phyloP scores from a whole-genome alignment of 805 yeast species.

The Pichia scutulata region DNA sequence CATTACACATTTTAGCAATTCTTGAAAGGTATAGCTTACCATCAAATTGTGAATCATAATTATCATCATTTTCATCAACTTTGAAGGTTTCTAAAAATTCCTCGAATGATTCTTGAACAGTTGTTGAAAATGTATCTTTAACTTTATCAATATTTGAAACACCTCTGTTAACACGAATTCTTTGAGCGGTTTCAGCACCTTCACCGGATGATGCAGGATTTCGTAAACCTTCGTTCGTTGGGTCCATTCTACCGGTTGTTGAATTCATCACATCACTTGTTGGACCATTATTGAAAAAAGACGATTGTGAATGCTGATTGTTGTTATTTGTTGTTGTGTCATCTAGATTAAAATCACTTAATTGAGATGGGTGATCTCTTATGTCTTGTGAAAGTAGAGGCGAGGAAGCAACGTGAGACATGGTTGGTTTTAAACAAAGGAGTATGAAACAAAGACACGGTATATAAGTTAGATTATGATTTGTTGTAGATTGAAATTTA shows the following conservation, averaged over 20 bases:
- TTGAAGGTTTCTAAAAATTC: conserved; percentile 62
- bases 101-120: conserved; percentile 87
- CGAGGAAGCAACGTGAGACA: conserved; percentile 20
- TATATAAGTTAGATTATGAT: no score
- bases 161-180: conserved; percentile 22
- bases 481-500: neutral
- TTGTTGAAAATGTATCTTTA: conserved; percentile 85
- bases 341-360: conserved; percentile 20
- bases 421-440: neutral
- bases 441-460: neutral
- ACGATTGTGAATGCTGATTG: conserved; percentile 2
- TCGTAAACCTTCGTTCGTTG: neutral
- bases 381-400: conserved; percentile 17
- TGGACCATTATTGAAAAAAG: conserved; percentile 11
- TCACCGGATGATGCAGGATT: neutral
- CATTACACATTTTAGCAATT: conserved; percentile 69
- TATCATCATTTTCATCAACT: conserved; percentile 31
- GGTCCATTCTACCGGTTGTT: conserved; percentile 1
- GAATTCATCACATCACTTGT: conserved; percentile 5
- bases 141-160: conserved; percentile 77
- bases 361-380: conserved; percentile 1
- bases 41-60: conserved; percentile 33
- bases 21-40: conserved; percentile 70
- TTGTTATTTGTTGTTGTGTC: conserved; percentile 1
- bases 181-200: conserved; percentile 3